phyloP scores from a whole-genome alignment of 768 basidiomycete species.

The Albatrellus ellisii region DNA sequence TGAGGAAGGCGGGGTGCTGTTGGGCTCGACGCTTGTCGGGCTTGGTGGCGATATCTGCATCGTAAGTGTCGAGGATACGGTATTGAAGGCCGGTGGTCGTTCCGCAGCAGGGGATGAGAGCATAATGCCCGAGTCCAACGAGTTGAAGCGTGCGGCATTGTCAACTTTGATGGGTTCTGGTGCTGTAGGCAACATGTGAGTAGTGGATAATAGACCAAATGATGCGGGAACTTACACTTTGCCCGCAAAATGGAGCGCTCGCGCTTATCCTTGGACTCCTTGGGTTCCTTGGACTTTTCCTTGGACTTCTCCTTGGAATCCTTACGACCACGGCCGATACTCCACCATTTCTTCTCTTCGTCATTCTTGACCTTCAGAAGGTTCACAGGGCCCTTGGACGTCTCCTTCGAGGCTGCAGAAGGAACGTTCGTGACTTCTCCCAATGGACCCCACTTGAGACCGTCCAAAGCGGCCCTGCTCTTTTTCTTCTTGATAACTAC shows the following conservation, averaged over 20 bases:
- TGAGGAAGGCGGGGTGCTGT: neutral
- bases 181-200: conserved; percentile 21
- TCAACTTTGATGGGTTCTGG: conserved; percentile 30
- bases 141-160: conserved; percentile 41
- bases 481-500: conserved; percentile 71
- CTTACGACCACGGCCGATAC: conserved; percentile 58
- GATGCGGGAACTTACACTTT: conserved; percentile 25
- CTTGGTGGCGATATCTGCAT: conserved; percentile 1
- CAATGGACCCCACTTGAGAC: conserved; percentile 38
- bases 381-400: conserved; percentile 1
- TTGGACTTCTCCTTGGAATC: conserved; percentile 56
- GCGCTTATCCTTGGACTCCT: conserved; percentile 37
- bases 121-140: conserved; percentile 35
- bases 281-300: conserved; percentile 61
- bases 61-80: conserved; percentile 11
- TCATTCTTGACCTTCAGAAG: conserved; percentile 29
- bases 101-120: conserved; percentile 19
- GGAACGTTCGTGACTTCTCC: conserved; percentile 42
- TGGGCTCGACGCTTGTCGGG: neutral
- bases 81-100: conserved; percentile 9
- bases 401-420: conserved; percentile 13
- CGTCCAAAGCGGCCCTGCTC: conserved; percentile 44
- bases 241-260: conserved; percentile 21
- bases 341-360: conserved; percentile 69
- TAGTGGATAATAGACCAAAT: neutral